These are phyloP conservation scores for Claviceps africana DNA, from an alignment of 2,329 filamentous ascomycete species.

Conservation along the genomic window DNA sequence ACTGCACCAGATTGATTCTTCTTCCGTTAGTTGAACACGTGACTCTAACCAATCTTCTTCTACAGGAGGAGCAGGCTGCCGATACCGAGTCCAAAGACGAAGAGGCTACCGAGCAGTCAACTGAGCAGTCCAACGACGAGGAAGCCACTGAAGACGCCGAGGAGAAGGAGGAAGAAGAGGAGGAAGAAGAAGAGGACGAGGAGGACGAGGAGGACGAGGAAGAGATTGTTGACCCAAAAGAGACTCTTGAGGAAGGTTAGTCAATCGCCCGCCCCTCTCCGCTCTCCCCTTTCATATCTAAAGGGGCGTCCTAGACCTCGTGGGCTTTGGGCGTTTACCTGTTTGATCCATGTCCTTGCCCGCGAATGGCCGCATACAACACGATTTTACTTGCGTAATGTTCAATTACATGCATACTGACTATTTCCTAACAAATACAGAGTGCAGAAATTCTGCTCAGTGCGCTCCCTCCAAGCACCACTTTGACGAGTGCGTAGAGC, in stretches of 20 bases:
- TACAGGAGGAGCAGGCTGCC: slow-evolving; percentile 24
- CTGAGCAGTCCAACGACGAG: slow-evolving; percentile 14
- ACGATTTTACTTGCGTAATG: not conserved
- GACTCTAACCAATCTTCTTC: not conserved
- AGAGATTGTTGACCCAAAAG: slow-evolving; percentile 77
- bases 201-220: slow-evolving; percentile 67
- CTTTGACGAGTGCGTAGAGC: slow-evolving; percentile 95
- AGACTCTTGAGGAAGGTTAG: slow-evolving; percentile 83
- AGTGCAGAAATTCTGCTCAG: slow-evolving; percentile 75
- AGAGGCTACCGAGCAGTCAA: slow-evolving; percentile 11
- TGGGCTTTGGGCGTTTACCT: slow-evolving; percentile 1
- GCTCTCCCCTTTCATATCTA: not conserved
- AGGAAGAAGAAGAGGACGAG: slow-evolving; percentile 44
- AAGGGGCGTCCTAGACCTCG: not conserved
- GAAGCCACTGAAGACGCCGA: slow-evolving; percentile 30
- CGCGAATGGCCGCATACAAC: not conserved
- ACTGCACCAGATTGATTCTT: not conserved
- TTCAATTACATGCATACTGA: slow-evolving; percentile 6
- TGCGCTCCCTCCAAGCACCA: slow-evolving; percentile 91
- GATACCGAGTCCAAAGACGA: slow-evolving; percentile 42
- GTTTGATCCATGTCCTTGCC: not conserved
- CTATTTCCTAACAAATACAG: slow-evolving; percentile 33
- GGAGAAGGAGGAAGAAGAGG: slow-evolving; percentile 36
- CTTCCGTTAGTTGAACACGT: not conserved
- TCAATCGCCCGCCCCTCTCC: slow-evolving; percentile 5